Conservation (phyloP, 2,329 filamentous ascomycete species). For the Xylariaceae sp. region DNA sequence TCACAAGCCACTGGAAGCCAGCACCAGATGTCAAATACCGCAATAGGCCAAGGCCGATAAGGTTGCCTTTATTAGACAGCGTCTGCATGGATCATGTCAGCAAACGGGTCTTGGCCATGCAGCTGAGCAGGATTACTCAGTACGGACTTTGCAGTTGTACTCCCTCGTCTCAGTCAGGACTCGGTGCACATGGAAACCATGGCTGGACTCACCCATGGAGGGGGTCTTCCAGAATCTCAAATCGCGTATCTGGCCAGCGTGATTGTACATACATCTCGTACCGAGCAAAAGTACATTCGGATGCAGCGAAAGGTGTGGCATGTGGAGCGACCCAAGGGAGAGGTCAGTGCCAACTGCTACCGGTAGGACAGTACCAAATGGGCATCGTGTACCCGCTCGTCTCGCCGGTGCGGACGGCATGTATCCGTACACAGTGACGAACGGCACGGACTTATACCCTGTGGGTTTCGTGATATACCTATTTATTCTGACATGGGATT, state of each 20-base stretch:
- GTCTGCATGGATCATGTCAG: constrained; percentile 16
- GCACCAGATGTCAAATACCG: constrained; percentile 11
- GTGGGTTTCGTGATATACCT: not conserved
- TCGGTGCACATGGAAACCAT: not conserved
- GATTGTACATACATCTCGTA: too few species aligned
- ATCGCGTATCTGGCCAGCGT: constrained; percentile 9
- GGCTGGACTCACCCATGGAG: not conserved
- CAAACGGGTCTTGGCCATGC: constrained; percentile 16
- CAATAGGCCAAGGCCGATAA: constrained; percentile 16
- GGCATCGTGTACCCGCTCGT: not conserved
- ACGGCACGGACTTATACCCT: not conserved
- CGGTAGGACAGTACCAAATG: not conserved
- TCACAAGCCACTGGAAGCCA: not conserved
- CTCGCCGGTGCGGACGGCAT: not conserved
- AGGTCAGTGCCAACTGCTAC: constrained; percentile 3
- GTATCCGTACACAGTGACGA: not conserved
- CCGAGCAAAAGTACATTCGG: too few species aligned
- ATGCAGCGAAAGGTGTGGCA: not conserved
- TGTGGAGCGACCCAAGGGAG: not conserved
- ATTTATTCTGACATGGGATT: not conserved
- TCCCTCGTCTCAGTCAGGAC: not conserved
- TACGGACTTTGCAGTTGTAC: not conserved
- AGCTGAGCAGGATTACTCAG: constrained; percentile 8
- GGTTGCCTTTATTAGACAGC: constrained; percentile 4
- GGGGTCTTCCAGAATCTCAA: constrained; percentile 15